These are phyloP conservation scores for Pulicaria dysenterica DNA, from an alignment of 129 eudicot species.

Conservation along the genomic window DNA sequence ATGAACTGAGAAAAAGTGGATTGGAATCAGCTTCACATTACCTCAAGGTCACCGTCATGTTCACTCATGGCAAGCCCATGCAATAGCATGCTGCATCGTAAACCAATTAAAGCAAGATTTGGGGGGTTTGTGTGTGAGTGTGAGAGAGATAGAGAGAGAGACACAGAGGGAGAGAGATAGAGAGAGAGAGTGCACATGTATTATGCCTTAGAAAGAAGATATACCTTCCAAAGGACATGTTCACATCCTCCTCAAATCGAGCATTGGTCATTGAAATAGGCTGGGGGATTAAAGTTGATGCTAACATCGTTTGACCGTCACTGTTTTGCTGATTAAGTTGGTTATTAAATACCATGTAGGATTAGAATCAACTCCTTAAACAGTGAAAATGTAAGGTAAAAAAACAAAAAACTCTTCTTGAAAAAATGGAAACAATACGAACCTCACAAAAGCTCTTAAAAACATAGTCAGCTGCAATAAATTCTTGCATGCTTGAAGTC, in stretches of 20 bases:
- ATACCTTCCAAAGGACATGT: slow-evolving; percentile 97
- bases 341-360: background rate
- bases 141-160: background rate
- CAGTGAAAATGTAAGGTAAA: background rate
- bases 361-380: too few relatives aligned
- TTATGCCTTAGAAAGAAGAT: slow-evolving; percentile 1
- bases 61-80: slow-evolving; percentile 79
- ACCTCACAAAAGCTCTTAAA: slow-evolving; percentile 93
- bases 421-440: slow-evolving; percentile 11
- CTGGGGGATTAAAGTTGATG: slow-evolving; percentile 85
- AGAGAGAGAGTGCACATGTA: background rate
- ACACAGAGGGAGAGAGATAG: background rate
- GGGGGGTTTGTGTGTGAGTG: background rate
- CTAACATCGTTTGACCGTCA: slow-evolving; percentile 85
- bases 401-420: background rate
- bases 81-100: slow-evolving; percentile 76
- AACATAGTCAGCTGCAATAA: slow-evolving; percentile 80
- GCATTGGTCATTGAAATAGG: slow-evolving; percentile 66
- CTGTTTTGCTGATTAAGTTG: slow-evolving; percentile 58
- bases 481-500: slow-evolving; percentile 90
- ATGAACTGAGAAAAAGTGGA: slow-evolving; percentile 6
- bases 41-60: slow-evolving; percentile 95
- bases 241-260: slow-evolving; percentile 72
- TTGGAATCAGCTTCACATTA: slow-evolving; percentile 27
- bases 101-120: slow-evolving; percentile 22